phyloP scores from a whole-genome alignment of 208 protist species.

The Trypanosoma brucei region DNA sequence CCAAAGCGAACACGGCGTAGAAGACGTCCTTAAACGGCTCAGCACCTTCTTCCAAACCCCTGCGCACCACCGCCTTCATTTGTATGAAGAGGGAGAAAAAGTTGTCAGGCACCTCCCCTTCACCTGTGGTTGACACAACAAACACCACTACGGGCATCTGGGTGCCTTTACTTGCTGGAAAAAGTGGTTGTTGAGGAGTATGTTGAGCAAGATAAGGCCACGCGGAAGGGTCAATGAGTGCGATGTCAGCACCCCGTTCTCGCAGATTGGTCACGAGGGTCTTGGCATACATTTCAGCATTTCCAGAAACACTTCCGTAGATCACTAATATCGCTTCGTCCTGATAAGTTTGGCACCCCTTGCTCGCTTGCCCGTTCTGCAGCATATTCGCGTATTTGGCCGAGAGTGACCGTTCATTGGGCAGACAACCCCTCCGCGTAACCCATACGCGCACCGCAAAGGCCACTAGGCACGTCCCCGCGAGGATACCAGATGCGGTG shows the following conservation, averaged over 20 bases:
- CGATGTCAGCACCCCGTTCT: conserved; percentile 41
- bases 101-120: conserved; percentile 66
- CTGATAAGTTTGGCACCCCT: conserved; percentile 1
- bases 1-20: conserved; percentile 92
- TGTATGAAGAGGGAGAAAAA: conserved; percentile 48
- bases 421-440: background rate
- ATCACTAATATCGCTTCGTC: conserved; percentile 47
- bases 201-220: conserved; percentile 50
- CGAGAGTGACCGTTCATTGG: conserved; percentile 2
- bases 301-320: conserved; percentile 67
- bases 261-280: conserved; percentile 43
- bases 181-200: conserved; percentile 2
- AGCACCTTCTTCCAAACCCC: background rate
- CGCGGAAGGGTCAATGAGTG: conserved; percentile 51
- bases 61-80: conserved; percentile 32
- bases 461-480: background rate
- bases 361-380: background rate
- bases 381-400: conserved; percentile 19
- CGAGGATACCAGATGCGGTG: conserved; percentile 12
- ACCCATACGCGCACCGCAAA: conserved; percentile 12
- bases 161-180: conserved; percentile 1
- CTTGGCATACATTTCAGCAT: conserved; percentile 59
- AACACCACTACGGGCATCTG: conserved; percentile 32
- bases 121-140: conserved; percentile 62
- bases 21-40: conserved; percentile 45